Conservation (phyloP, 2,329 filamentous ascomycete genomes). For the Coniochaeta sp. region DNA sequence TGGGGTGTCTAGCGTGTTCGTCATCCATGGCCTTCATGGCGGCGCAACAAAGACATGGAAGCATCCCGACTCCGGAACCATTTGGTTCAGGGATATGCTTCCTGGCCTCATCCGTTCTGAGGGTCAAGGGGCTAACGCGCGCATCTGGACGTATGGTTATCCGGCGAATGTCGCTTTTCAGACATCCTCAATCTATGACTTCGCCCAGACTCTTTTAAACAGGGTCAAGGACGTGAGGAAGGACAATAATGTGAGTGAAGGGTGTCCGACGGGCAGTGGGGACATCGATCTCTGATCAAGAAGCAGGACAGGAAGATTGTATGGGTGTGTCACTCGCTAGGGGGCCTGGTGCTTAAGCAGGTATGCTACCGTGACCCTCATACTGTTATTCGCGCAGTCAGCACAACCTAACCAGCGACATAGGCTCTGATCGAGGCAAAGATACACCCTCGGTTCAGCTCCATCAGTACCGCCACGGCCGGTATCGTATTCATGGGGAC, state of each 20-base stretch:
- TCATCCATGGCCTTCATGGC: constrained; percentile 2
- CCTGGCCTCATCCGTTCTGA: background rate
- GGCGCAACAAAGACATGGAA: constrained; percentile 3
- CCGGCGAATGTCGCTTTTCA: constrained; percentile 2
- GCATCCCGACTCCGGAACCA: constrained; percentile 1
- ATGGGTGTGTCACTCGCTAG: constrained; percentile 2
- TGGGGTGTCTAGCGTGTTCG: background rate
- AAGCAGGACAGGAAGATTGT: constrained; percentile 1
- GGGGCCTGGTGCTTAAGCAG: constrained; percentile 3
- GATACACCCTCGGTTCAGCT: constrained; percentile 3
- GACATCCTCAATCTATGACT: constrained; percentile 2
- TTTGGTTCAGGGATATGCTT: constrained; percentile 2
- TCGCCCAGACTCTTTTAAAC: background rate
- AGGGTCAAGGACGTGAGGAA: constrained; percentile 1
- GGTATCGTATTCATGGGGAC: constrained; percentile 3
- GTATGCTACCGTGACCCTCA: background rate
- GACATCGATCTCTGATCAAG: background rate
- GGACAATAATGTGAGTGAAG: constrained; percentile 1
- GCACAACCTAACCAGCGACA: background rate
- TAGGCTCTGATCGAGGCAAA: constrained; percentile 3
- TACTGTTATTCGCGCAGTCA: background rate
- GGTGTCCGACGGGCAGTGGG: background rate
- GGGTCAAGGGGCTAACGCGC: constrained; percentile 1
- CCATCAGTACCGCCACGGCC: background rate
- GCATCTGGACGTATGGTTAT: constrained; percentile 4